These are phyloP conservation scores for Pseudogymnoascus verrucosus DNA, from an alignment of 2,329 filamentous ascomycete genomes.

Conservation along the genomic window DNA sequence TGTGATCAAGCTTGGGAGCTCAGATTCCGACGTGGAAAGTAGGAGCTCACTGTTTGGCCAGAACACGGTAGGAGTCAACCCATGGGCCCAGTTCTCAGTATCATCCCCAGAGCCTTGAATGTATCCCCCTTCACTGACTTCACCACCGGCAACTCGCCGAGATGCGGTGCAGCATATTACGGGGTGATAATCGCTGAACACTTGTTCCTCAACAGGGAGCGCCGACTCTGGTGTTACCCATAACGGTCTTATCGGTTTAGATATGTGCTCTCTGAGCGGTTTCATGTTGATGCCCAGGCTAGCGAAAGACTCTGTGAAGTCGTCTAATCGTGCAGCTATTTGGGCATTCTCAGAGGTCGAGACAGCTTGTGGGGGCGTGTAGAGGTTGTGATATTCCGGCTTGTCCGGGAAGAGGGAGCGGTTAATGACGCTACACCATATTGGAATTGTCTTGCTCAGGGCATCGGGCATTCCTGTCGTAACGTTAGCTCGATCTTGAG, in stretches of 20 bases:
- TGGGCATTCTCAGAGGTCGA: constrained; percentile 71
- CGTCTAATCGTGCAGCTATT: constrained; percentile 47
- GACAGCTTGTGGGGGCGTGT: constrained; percentile 65
- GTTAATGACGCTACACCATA: constrained; percentile 89
- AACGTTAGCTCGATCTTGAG: constrained; percentile 15
- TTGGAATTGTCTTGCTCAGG: constrained; percentile 83
- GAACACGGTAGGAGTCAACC: constrained; percentile 70
- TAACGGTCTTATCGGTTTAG: constrained; percentile 66
- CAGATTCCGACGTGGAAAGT: constrained; percentile 56
- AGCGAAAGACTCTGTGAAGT: constrained; percentile 47
- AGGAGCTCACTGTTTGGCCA: constrained; percentile 62
- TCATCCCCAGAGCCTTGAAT: constrained; percentile 95
- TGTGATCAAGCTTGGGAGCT: constrained; percentile 46
- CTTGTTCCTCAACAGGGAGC: constrained; percentile 31
- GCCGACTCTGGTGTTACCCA: constrained; percentile 70
- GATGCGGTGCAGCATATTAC: constrained; percentile 84
- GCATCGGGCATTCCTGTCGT: constrained; percentile 77
- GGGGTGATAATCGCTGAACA: constrained; percentile 56
- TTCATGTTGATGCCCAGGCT: constrained; percentile 53
- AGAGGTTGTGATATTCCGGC: constrained; percentile 41
- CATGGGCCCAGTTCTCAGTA: constrained; percentile 83
- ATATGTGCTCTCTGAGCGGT: constrained; percentile 46
- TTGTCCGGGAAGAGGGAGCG: constrained; percentile 60
- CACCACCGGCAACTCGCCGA: constrained; percentile 58
- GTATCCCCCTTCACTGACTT: constrained; percentile 66